These are phyloP conservation scores for Medicago truncatula DNA, from an alignment of 306 rosid species.

Conservation along the genomic window DNA sequence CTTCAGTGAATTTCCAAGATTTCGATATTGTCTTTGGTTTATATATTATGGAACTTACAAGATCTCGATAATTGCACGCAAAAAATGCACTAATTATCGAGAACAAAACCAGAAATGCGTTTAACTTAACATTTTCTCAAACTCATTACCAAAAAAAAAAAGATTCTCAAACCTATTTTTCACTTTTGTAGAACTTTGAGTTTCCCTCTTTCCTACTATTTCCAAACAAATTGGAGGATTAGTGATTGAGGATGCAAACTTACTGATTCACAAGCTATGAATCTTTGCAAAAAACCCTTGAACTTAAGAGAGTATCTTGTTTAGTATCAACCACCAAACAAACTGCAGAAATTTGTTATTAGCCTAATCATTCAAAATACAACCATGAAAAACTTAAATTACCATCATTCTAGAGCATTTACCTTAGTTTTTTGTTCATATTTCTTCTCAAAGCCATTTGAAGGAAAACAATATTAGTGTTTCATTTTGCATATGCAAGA, in stretches of 20 bases:
- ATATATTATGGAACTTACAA: not conserved
- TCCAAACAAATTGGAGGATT: not conserved
- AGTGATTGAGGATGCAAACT: slow-evolving; percentile 17
- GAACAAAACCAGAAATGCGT: not conserved
- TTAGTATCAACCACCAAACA: slow-evolving; percentile 13
- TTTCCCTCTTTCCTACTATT: not conserved
- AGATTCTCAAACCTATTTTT: not conserved
- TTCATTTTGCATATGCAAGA: slow-evolving; percentile 48
- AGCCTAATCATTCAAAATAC: slow-evolving; percentile 13
- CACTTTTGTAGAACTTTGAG: slow-evolving; percentile 2
- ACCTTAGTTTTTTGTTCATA: slow-evolving; percentile 9
- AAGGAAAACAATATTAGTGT: not conserved
- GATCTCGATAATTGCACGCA: no score
- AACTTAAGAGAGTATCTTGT: slow-evolving; percentile 10
- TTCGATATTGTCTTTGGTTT: not conserved
- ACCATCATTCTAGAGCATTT: not conserved
- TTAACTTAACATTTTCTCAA: not conserved
- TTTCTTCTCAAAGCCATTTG: slow-evolving; percentile 6
- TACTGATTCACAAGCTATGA: not conserved
- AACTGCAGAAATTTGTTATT: slow-evolving; percentile 16
- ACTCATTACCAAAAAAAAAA: no score
- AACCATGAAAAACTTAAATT: not conserved
- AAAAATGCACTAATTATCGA: not conserved
- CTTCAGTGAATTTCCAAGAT: not conserved
- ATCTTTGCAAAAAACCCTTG: slow-evolving; percentile 7